Conservation (phyloP, 352 stramenopile species). For the Blastocystis sp. region DNA sequence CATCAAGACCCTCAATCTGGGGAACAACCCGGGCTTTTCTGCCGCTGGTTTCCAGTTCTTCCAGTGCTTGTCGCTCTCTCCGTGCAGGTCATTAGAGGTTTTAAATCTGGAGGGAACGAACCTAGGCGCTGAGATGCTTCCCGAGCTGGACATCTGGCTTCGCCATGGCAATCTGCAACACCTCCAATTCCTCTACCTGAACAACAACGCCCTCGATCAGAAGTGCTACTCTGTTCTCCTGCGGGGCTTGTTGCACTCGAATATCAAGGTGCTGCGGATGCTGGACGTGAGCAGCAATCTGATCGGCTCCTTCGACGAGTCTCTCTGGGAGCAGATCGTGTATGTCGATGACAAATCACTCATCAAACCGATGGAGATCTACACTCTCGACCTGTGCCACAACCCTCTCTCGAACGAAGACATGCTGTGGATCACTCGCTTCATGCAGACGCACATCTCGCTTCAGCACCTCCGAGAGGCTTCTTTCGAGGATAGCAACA, state of each 20-base stretch:
- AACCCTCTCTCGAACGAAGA: constrained; percentile 16
- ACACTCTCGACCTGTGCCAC: not conserved
- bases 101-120: constrained; percentile 11
- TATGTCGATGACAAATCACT: not conserved
- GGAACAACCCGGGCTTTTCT: not conserved
- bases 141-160: not conserved
- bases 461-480: not conserved
- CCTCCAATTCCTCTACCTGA: not conserved
- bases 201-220: not conserved
- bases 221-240: not conserved
- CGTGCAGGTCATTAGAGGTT: not conserved
- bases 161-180: not conserved
- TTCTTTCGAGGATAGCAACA: constrained; percentile 27
- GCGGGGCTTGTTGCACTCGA: not conserved
- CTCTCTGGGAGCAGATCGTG: constrained; percentile 5
- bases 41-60: not conserved
- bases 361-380: not conserved
- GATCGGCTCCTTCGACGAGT: not conserved
- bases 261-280: not conserved
- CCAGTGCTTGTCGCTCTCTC: not conserved
- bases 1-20: not conserved
- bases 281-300: constrained; percentile 22
- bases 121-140: not conserved
- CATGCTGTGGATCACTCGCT: not conserved
- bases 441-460: not conserved